Base-by-base conservation (phyloP, 192 early-diverging fungal species). In the Entomortierella parvispora region DNA sequence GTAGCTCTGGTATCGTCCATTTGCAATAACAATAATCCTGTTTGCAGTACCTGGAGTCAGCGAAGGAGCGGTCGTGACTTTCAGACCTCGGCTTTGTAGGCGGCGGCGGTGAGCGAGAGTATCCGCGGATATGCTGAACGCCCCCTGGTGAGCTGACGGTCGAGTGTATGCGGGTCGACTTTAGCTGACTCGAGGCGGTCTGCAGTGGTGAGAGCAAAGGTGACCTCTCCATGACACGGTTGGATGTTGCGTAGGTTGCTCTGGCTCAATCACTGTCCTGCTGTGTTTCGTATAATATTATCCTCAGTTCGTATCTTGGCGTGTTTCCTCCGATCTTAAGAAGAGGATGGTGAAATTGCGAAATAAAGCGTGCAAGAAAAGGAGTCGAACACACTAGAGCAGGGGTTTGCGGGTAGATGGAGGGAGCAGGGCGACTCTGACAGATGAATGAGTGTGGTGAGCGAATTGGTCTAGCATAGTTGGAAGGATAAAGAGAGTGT, bases 101-200 rank as follows among this genome's bases (percentile, higher is more conserved):
- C 9, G 72, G 69, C 22, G 70, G 74, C 22, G 74, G 74, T 22
- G 74, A 77, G 14, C 74, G 74, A 17, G 74, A 77, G 49, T 65
- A 68, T 10, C 65, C 68, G 28, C 66, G 74, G n/a, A 75, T 11
- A 25, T 68, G 60, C 42, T 77, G 74, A 18, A 76, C 54, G 17
- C 74, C 74, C 9, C 74, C 74, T 8, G 74, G 74, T 2, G 74
- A 77, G 34, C 74, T 77, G 65, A 68, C 74, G 7, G 74, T 77
- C 0, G 74, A 77, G 49, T 77, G 74, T 17, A 77, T 77, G 20
- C 65, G 59, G 25, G 74, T 63, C 6, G 74, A 64, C 53, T 68
- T 68, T 29, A 77, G 61, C 49, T 77, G 74, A 63, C 54, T 68
- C 15, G 74, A 68, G 4, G 74, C 61, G 2, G 74, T 68, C 60